Conservation (phyloP, 768 basidiomycete genomes). For the Nevesoporus exiguus region DNA sequence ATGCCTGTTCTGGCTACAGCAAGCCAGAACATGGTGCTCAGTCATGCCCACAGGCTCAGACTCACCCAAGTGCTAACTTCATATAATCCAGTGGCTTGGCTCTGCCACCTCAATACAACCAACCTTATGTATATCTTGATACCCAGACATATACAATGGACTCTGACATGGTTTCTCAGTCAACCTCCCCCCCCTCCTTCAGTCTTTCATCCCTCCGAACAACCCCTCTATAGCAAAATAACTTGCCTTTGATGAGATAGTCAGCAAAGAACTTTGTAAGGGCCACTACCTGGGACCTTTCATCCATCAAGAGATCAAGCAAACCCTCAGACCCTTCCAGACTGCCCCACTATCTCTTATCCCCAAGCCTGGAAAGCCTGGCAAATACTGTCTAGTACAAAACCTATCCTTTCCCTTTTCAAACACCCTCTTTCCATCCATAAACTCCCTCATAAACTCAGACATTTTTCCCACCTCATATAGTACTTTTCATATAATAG, state of each 20-base stretch:
- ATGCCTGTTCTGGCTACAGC: neutral
- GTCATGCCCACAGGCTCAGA: neutral
- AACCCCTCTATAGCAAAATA: neutral
- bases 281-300: neutral
- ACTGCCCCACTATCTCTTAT: slow-evolving; percentile 26
- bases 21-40: neutral
- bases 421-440: slow-evolving; percentile 14
- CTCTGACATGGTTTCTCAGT: neutral
- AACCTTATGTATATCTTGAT: neutral
- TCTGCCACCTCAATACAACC: neutral
- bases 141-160: neutral
- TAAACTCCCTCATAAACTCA: slow-evolving; percentile 34
- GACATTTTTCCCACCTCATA: neutral
- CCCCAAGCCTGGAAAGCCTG: slow-evolving; percentile 25
- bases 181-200: neutral
- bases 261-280: neutral
- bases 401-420: slow-evolving; percentile 33
- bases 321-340: slow-evolving; percentile 27
- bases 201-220: neutral
- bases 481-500: neutral
- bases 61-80: neutral
- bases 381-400: slow-evolving; percentile 26
- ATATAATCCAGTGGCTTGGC: neutral
- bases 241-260: fast-evolving
- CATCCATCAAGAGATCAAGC: neutral